These are phyloP conservation scores for Colletotrichum liriopes DNA, from an alignment of 2,329 filamentous ascomycete genomes.

Conservation along the genomic window DNA sequence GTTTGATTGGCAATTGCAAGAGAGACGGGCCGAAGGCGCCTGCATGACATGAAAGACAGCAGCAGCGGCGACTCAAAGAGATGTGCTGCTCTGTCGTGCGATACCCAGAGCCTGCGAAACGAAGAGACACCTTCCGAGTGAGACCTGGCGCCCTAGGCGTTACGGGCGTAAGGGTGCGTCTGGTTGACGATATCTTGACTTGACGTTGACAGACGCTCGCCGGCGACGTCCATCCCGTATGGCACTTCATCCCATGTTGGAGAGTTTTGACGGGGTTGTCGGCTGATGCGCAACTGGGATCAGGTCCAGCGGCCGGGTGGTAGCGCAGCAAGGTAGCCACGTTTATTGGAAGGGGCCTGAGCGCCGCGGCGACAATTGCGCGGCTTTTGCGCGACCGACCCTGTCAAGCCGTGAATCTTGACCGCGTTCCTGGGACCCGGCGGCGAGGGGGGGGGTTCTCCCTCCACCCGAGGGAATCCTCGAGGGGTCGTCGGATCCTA, in stretches of 20 bases:
- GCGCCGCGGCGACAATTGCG: neutral
- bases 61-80: neutral
- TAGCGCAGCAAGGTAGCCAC: neutral
- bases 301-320: neutral
- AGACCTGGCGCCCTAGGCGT: neutral
- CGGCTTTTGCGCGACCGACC: neutral
- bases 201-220: neutral
- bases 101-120: neutral
- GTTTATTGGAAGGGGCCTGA: conserved; percentile 9
- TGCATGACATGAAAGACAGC: conserved; percentile 12
- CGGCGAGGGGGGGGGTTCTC: neutral
- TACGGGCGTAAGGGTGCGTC: neutral
- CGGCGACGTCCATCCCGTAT: neutral
- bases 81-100: neutral
- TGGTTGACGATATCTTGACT: neutral
- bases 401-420: conserved; percentile 1
- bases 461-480: neutral
- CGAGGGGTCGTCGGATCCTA: neutral
- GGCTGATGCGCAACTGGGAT: neutral
- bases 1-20: neutral
- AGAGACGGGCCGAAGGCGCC: conserved; percentile 1
- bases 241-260: neutral
- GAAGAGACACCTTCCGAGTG: neutral
- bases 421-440: neutral
- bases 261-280: neutral